Evolutionary conservation across 225 moss, liverwort and hornwort species (phyloP), one percentile per base, ranked within the genome.

Genomic region (Bryum argenteum): DNA sequence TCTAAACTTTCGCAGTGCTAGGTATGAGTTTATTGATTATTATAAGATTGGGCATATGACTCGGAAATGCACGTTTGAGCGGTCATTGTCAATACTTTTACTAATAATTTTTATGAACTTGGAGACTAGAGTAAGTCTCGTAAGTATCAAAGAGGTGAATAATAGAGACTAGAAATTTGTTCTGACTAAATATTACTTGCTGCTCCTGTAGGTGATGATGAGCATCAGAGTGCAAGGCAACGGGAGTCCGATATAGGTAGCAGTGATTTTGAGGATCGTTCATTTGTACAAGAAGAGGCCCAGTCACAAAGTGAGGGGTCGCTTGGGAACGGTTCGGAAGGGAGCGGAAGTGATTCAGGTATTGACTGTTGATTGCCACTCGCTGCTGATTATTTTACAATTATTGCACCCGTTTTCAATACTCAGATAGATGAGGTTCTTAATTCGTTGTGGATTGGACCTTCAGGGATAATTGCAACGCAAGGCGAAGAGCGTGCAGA

Each of bases 211-310:
- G 87, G 75, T 60, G 72, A 71, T 66, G 65, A 87, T 62, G 84
- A 77, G 57, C 75, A 82, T 60, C 81, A 77, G 60, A 79, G 60
- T 76, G 24, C 57, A 47, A 79, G 79, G 69, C 75, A 38, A 52
- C 79, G 77, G 71, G 69, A 79, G 16, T 66, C 68, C 24, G 85
- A 79, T 69, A 51, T 61, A 65, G 65, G 82, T 18, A 84, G 75
- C 60, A 72, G 81, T 51, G 87, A 79, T 69, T 72, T 74, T 74
- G 72, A 84, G 62, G 77, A 75, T 71, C 62, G n/a, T 20, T 82
- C 58, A 14, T 61, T 61, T 21, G 41, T 62, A 22, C 79, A 72
- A 72, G 79, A 77, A 41, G 71, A 77, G 62, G 65, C 69, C 8
- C 72, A 77, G 20, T 79, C 77, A 74, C 79, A 58, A 28, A 79